Conservation (phyloP, 2,329 filamentous ascomycete species). For the Cordyceps cicadae region DNA sequence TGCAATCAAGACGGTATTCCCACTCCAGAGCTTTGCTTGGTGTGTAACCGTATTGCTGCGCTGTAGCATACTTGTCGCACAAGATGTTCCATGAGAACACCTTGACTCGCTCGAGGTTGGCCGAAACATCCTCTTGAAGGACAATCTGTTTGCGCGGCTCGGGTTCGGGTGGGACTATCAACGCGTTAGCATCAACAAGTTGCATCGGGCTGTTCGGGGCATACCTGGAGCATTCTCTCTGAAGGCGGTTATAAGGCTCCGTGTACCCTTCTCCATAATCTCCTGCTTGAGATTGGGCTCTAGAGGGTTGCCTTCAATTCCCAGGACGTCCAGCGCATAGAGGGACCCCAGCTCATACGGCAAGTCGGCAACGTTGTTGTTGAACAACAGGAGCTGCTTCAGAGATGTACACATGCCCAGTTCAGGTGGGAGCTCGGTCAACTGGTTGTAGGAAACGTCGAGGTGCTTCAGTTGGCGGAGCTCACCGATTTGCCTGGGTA, state of each 20-base stretch:
- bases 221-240: slow-evolving; percentile 78
- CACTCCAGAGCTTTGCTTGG: slow-evolving; percentile 73
- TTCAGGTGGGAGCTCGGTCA: slow-evolving; percentile 75
- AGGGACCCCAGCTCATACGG: slow-evolving; percentile 84
- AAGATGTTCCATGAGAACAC: slow-evolving; percentile 93
- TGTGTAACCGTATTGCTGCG: slow-evolving; percentile 81
- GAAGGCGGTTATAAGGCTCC: slow-evolving; percentile 71
- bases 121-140: slow-evolving; percentile 59
- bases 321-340: slow-evolving; percentile 79
- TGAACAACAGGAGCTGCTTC: slow-evolving; percentile 76
- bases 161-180: slow-evolving; percentile 66
- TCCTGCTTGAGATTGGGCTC: slow-evolving; percentile 68
- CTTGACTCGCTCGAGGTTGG: slow-evolving; percentile 62
- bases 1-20: slow-evolving; percentile 77
- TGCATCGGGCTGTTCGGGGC: slow-evolving; percentile 23
- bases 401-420: slow-evolving; percentile 95
- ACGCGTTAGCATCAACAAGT: slow-evolving; percentile 16
- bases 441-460: slow-evolving; percentile 81
- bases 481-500: slow-evolving; percentile 76
- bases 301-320: slow-evolving; percentile 85
- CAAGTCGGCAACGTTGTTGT: slow-evolving; percentile 76
- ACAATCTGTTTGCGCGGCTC: slow-evolving; percentile 67
- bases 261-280: slow-evolving; percentile 80
- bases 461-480: slow-evolving; percentile 74
- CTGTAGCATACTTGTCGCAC: slow-evolving; percentile 86